Evolutionary conservation across 352 stramenopile genomes (phyloP), one percentile per base, ranked within the genome.

Genomic region (Phytophthora nicotianae): DNA sequence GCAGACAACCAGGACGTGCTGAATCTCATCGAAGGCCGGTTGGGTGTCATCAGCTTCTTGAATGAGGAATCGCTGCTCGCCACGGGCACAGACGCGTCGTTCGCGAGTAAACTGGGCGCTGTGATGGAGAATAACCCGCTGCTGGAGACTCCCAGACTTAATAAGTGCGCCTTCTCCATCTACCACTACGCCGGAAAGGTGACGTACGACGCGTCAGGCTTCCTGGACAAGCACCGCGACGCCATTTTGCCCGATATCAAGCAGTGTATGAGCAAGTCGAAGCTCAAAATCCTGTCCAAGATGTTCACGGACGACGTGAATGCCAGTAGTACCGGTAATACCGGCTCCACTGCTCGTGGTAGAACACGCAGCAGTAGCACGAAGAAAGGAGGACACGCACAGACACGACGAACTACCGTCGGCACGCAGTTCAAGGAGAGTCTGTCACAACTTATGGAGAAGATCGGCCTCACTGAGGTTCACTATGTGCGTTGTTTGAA

Each of bases 1-100:
- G 78, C 83, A 14, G 89, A 97, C 54, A 97, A 97, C 72, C 87
- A 96, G 63, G 89, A 96, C 40, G 89, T 97, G 58, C 71, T 97
- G 35, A 89, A 95, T 63, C 68, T 97, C 40, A 95, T 97, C 20
- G 90, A 97, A 86, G 88, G 88, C 26, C 84, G 84, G 16, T 65
- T 96, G 32, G 90, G 90, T 27, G 79, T 97, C 6, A 92, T 97
- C 35, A 92, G 84, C 19, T 89, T 97, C 33, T 69, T 97, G 45
- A 97, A 97, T 51, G 90, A 97, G 67, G 90, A 97, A 62, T 95
- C 83, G 27, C 61, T 96, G 38, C 72, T 95, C 4, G 85, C 75
- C 3, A 96, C 86, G 1, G 89, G 89, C 29, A 93, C 83, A 3
- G 90, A 97, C 45, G 69, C 79, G 11, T 88, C 85, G n/a, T 96